phyloP scores from a whole-genome alignment of 306 rosid genomes.

The Castanospermum australe region DNA sequence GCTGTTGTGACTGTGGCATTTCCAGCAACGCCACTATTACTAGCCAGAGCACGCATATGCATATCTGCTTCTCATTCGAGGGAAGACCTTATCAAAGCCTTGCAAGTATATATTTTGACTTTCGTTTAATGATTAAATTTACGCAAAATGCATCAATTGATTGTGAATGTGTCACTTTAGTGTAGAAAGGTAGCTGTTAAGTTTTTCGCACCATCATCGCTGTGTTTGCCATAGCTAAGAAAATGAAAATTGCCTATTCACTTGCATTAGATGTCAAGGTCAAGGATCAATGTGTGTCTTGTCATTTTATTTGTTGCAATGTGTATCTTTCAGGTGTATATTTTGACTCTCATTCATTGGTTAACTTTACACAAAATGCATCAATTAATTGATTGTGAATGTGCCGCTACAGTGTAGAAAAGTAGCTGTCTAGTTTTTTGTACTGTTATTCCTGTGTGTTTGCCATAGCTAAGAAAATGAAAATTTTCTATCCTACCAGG shows the following conservation, averaged over 20 bases:
- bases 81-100: conserved; percentile 73
- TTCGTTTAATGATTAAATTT: background rate
- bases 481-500: background rate
- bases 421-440: background rate
- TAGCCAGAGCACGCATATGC: conserved; percentile 88
- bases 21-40: conserved; percentile 77
- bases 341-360: background rate
- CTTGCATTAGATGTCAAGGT: background rate
- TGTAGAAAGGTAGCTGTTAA: background rate
- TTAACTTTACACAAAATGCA: background rate
- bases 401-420: background rate
- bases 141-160: background rate
- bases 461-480: background rate
- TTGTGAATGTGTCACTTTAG: background rate
- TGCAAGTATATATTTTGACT: conserved; percentile 48
- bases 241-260: background rate
- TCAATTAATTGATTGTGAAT: background rate
- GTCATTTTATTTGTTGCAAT: background rate
- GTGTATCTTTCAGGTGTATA: background rate
- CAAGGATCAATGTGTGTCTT: background rate
- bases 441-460: background rate
- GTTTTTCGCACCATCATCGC: background rate
- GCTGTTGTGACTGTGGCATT: conserved; percentile 86
- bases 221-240: background rate
- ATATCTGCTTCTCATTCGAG: conserved; percentile 78